Evolutionary conservation across 805 yeast species (phyloP).

Genomic region (Spathaspora gorwiae): DNA sequence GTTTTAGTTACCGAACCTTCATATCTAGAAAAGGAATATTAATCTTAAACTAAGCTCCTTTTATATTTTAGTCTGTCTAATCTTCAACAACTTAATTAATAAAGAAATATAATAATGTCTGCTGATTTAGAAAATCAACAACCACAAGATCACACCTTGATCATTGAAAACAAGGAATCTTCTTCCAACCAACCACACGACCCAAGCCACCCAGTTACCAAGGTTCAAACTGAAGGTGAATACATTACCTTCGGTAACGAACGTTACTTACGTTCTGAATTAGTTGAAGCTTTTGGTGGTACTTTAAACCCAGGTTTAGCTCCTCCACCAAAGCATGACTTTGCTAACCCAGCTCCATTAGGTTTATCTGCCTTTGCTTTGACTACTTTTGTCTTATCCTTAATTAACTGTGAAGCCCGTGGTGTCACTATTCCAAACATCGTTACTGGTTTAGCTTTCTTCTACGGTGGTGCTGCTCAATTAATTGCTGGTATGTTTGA

Average conservation of each 20-base stretch:
- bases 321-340: conserved; percentile 38
- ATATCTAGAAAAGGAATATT: not conserved
- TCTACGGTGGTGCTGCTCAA: conserved; percentile 72
- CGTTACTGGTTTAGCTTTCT: conserved; percentile 61
- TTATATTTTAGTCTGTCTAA: not conserved
- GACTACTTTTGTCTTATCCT: conserved; percentile 61
- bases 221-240: conserved; percentile 47
- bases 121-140: conserved; percentile 36
- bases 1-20: not conserved
- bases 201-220: conserved; percentile 18
- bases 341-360: conserved; percentile 73
- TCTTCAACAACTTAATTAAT: not conserved
- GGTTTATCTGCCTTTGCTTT: conserved; percentile 70
- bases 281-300: conserved; percentile 77
- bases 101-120: conserved; percentile 11
- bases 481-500: conserved; percentile 73
- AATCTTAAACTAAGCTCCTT: not conserved
- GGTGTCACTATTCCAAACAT: conserved; percentile 59
- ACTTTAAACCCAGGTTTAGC: conserved; percentile 61
- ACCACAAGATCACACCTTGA: conserved; percentile 25
- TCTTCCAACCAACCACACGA: conserved; percentile 3
- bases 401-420: conserved; percentile 62
- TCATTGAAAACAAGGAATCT: conserved; percentile 11
- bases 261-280: conserved; percentile 57
- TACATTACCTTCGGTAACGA: conserved; percentile 69